These are phyloP conservation scores for Suillus subaureus DNA, from an alignment of 768 basidiomycete species.

Conservation along the genomic window DNA sequence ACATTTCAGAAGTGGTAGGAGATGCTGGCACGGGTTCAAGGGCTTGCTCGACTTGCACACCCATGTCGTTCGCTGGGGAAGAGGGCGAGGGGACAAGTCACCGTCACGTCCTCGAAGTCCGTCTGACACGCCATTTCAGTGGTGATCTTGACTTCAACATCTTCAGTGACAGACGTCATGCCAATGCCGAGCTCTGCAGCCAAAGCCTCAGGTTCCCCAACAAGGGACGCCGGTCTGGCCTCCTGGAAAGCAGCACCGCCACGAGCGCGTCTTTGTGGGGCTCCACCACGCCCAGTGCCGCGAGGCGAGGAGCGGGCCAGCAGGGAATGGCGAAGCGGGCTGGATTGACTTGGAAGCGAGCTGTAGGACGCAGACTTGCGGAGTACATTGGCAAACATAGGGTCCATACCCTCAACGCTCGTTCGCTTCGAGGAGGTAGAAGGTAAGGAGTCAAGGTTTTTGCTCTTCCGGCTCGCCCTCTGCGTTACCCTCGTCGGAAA, in stretches of 20 bases:
- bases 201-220: slow-evolving; percentile 72
- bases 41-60: slow-evolving; percentile 43
- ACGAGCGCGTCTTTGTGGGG: slow-evolving; percentile 53
- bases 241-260: slow-evolving; percentile 74
- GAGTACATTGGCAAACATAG: slow-evolving; percentile 78
- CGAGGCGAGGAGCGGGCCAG: slow-evolving; percentile 45
- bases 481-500: slow-evolving; percentile 26
- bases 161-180: slow-evolving; percentile 44
- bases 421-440: slow-evolving; percentile 58
- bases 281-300: slow-evolving; percentile 43
- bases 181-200: slow-evolving; percentile 63
- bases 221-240: slow-evolving; percentile 67
- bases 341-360: slow-evolving; percentile 47
- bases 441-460: slow-evolving; percentile 42
- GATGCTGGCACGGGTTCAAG: slow-evolving; percentile 18
- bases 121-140: slow-evolving; percentile 71
- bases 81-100: slow-evolving; percentile 31
- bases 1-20: slow-evolving; percentile 35
- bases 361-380: slow-evolving; percentile 51
- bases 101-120: slow-evolving; percentile 41
- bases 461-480: slow-evolving; percentile 23
- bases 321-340: slow-evolving; percentile 64
- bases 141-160: slow-evolving; percentile 42
- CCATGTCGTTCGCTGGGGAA: slow-evolving; percentile 38
- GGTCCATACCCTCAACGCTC: slow-evolving; percentile 87